Conservation (phyloP, 805 yeast genomes). For the Lipomyces sp. region DNA sequence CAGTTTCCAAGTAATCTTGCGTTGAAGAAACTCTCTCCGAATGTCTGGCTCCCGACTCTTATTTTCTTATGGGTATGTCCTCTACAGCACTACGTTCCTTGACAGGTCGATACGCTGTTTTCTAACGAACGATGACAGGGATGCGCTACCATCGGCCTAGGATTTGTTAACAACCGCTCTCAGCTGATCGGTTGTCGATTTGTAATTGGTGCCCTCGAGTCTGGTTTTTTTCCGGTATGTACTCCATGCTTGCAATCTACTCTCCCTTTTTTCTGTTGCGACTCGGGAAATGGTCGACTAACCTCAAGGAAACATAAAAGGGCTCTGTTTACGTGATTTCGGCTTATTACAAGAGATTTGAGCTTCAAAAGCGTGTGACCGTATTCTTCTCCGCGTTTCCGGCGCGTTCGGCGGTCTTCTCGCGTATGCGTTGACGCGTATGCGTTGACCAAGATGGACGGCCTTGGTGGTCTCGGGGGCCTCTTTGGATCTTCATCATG, state of each 20-base stretch:
- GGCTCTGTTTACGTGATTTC: constrained; percentile 40
- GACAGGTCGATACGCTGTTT: constrained; percentile 40
- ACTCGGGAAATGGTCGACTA: no score
- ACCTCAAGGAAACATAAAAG: no score
- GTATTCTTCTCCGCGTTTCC: constrained; percentile 46
- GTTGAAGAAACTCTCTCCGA: constrained; percentile 41
- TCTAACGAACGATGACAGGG: no score
- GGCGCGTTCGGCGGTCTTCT: constrained; percentile 52
- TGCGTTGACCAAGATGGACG: constrained; percentile 44
- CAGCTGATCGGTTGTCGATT: constrained; percentile 40
- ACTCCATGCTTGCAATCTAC: no score
- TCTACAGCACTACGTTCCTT: constrained; percentile 30
- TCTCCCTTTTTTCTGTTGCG: no score
- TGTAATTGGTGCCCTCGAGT: constrained; percentile 41
- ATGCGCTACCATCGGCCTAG: constrained; percentile 36
- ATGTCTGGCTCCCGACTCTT: constrained; percentile 31
- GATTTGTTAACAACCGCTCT: constrained; percentile 38
- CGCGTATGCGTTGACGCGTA: constrained; percentile 45
- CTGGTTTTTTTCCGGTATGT: constrained; percentile 43
- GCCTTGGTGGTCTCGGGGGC: constrained; percentile 41
- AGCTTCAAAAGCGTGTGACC: constrained; percentile 41
- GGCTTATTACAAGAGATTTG: constrained; percentile 41
- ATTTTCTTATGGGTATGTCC: no score
- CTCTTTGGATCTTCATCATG: constrained; percentile 53
- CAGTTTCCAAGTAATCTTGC: constrained; percentile 44